Evolutionary conservation across 257 asterid genomes (phyloP), one percentile per base, ranked within the genome.

Genomic region (Thymus mandschuricus): DNA sequence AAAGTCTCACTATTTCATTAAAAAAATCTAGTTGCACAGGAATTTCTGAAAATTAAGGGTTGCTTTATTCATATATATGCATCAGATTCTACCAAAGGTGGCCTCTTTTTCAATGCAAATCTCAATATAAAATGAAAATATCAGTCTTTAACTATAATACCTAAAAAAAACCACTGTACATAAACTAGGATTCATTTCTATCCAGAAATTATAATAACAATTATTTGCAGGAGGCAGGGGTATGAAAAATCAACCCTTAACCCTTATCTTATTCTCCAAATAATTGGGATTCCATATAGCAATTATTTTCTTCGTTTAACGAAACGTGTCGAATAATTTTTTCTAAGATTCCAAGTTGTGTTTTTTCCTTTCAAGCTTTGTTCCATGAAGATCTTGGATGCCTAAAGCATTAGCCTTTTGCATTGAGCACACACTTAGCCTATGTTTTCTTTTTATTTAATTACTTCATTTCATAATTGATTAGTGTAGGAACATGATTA

Each of bases 241-340:
- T 7, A 1, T 33, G 35, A 1, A 3, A 35, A 35, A 6, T 35
- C 40, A 3, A 35, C 5, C 40, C 40, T 35, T 49, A 3, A 49
- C 55, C 55, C 3, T 49, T 49, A 49, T 35, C 38, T 55, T 65
- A 28, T 64, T 33, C 60, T 30, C 46, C 78, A 44, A 66, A 74
- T 66, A 27, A 49, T 46, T 48, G 62, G 57, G 63, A 66, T 58
- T 58, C 78, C 56, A n/a, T 1, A 35, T 8, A 38, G 27, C 38
- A 46, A 9, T 8, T 48, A 27, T 52, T 48, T 34, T 50, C 21
- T 0, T 6, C 54, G 21, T 64, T 65, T 56, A 21, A 6, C 60
- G 60, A 21, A 48, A 58, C 52, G 30, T 7, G 60, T 41, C 48
- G 59, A 56, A 64, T 41, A 10, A 46, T 6, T 49, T 10, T 59